A percentile compares a stretch with the other conserved stretches of the same genome.
phyloP scores from a whole-genome alignment of 306 rosid species.

The Casuarina equisetifolia region DNA sequence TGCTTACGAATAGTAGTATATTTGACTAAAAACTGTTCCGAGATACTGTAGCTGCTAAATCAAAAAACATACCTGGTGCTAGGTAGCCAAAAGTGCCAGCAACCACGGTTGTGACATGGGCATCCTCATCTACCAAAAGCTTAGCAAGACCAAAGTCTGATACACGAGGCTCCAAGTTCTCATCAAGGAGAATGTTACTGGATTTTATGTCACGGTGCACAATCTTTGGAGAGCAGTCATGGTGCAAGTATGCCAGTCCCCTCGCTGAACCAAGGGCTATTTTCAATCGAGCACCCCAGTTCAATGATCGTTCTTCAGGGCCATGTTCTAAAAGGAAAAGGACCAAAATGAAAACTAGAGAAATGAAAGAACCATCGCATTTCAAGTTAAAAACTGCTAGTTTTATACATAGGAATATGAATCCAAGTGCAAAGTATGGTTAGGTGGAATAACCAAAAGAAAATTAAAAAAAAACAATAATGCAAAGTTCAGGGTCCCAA shows the following conservation, averaged over 20 bases:
- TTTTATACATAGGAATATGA: not conserved
- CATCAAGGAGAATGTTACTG: conserved; percentile 89
- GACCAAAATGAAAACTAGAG: not conserved
- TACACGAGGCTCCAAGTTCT: conserved; percentile 80
- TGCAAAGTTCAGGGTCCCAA: not conserved
- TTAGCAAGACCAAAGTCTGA: conserved; percentile 95
- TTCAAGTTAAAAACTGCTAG: not conserved
- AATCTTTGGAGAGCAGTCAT: conserved; percentile 85
- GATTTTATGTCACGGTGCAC: conserved; percentile 93
- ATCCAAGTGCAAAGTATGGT: not conserved
- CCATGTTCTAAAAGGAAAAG: conserved; percentile 34
- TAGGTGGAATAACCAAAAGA: not conserved
- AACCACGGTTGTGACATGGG: conserved; percentile 95
- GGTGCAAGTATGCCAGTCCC: conserved; percentile 92
- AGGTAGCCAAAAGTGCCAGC: conserved; percentile 98
- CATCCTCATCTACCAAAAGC: conserved; percentile 88
- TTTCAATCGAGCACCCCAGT: conserved; percentile 75
- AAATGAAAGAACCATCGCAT: not conserved
- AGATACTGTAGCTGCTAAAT: not conserved
- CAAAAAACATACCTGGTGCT: conserved; percentile 74
- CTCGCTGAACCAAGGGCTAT: conserved; percentile 95
- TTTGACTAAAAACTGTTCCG: not conserved
- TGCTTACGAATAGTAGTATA: not conserved
- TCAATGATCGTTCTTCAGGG: conserved; percentile 44
- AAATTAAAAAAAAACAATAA: not conserved